Base-by-base conservation (phyloP, 2,329 filamentous ascomycete species). In the Verticillium alfalfae region DNA sequence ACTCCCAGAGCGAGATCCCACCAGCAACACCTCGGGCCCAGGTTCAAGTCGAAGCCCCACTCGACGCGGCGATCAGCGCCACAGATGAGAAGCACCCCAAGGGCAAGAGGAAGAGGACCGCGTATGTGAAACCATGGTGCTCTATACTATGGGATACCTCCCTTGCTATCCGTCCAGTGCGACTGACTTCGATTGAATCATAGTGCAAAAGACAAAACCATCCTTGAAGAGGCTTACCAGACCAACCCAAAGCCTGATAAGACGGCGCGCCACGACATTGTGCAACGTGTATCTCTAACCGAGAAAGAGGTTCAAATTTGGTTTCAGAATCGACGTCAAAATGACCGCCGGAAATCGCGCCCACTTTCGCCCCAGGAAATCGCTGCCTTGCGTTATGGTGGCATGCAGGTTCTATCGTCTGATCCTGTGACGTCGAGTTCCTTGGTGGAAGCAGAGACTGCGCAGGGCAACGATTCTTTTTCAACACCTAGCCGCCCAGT, bases 291-390 rank as follows among this genome's bases (percentile, higher is more conserved):
- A 64, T 90, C 91, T 31, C 83, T 98, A 66, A 94, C 91, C 67
- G 93, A 97, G 79, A 97, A 97, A 76, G 93, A 97, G 80, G 92
- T 97, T 41, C 94, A 97, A 94, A 97, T 97, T 69, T 98, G 94
- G 94, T 97, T 97, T 77, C 94, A 97, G 72, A 97, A 97, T 71
- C 87, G 93, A 71, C 86, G 94, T 67, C 94, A 98, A 75, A 97
- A 96, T 75, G 92, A 96, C 73, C 86, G 94, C 69, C 87, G 94
- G 67, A 96, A 94, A 79, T 92, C 92, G 61, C 89, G 91, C 68
- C 93, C 93, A 56, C 82, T 96, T 41, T 86, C 91, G 34, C 85
- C 89, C 10, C 88, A 93, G 73, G 92, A 95, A 72, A 84, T 94
- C 60, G 86, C 83, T 65, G 83, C 84, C 62, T 77, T 88, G 67